Base-by-base conservation (phyloP, 495 filamentous ascomycete genomes). In the Penicillium goetzii region DNA sequence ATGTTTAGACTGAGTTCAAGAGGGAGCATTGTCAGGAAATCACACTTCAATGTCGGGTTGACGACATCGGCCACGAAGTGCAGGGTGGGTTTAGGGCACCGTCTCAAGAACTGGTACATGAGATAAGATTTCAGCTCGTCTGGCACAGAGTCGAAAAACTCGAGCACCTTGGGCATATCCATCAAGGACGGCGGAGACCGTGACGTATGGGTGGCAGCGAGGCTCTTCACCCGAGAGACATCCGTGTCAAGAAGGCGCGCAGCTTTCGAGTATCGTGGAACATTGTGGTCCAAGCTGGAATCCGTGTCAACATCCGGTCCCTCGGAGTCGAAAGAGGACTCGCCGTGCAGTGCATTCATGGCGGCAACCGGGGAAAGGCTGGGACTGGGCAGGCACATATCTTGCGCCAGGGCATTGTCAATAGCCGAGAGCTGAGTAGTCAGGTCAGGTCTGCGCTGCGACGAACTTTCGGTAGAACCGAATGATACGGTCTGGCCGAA, bases 31-130 rank as follows among this genome's bases (percentile, higher is more conserved):
- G 84, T 82, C 61, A 99, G 72, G 68, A 97, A 96, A 72, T 99
- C 94, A 70, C 92, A 96, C 76, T 96, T 97, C 62, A 99, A 76
- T n/a, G 94, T 93, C 7, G 96, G 96, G 73, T 97, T 97, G 60
- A 99, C 93, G 36, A 92, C 88, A 64, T 92, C 89, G 25, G 96
- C 92, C 66, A 99, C 90, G 53, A 97, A 88, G 74, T 93, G 92
- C 2, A 99, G 82, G 0, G 93, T 97, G 23, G 92, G 91, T 65
- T 97, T 90, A 7, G 91, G 85, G 74, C 95, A 97, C 43, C 96
- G 86, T 33, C 90, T 88, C 26, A 99, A 82, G 38, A 99, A 85
- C 68, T 98, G 93, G 71, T 94, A 97, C 90, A 98, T 97, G 69
- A 99, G 86, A 70, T 96, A 96, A 0, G 86, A 89, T 73, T 98